Conservation (phyloP, 768 basidiomycete genomes). For the Pluteus cervinus region DNA sequence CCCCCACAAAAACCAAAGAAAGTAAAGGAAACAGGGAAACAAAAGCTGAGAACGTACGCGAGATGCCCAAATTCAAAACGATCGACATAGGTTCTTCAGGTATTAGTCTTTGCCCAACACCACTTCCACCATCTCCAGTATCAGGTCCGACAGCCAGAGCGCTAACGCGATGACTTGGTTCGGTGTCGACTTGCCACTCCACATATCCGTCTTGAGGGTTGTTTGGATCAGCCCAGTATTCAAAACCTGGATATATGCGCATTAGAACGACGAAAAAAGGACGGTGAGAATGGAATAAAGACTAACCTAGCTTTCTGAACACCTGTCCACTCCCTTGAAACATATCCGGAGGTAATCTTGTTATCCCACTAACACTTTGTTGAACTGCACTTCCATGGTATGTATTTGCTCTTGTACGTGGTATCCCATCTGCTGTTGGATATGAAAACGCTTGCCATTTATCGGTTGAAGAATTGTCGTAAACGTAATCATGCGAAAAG, state of each 20-base stretch:
- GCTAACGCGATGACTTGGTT: conserved; percentile 41
- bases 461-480: conserved; percentile 23
- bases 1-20: background rate
- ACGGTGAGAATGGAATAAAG: background rate
- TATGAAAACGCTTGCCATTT: conserved; percentile 27
- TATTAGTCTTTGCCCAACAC: conserved; percentile 54
- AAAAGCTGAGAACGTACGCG: conserved; percentile 29
- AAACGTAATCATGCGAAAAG: conserved; percentile 37
- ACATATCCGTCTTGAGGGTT: conserved; percentile 55
- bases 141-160: conserved; percentile 46
- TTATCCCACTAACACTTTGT: conserved; percentile 48
- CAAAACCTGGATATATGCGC: conserved; percentile 45
- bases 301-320: conserved; percentile 43
- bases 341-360: conserved; percentile 41
- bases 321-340: conserved; percentile 52
- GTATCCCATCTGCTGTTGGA: conserved; percentile 1
- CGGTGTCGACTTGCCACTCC: conserved; percentile 67
- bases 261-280: background rate
- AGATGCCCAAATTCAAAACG: conserved; percentile 59
- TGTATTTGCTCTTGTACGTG: conserved; percentile 27
- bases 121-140: conserved; percentile 28
- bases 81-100: conserved; percentile 58
- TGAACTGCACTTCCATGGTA: conserved; percentile 54
- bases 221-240: conserved; percentile 63
- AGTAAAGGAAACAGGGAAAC: background rate